Conservation (phyloP, 805 yeast genomes). For the Candida patagonica region DNA sequence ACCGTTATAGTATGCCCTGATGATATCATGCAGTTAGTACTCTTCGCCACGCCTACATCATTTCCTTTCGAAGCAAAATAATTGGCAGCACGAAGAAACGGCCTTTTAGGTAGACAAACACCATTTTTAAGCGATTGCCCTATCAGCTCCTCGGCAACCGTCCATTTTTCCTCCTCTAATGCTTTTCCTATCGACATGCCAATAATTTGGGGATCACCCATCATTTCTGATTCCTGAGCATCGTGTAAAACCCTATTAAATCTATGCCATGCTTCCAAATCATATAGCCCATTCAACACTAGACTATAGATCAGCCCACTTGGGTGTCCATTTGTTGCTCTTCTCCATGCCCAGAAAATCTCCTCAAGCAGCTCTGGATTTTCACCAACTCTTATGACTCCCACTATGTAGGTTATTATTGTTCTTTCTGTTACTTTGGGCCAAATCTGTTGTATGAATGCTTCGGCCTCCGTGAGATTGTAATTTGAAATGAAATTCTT, state of each 20-base stretch:
- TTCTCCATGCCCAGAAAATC: slow-evolving; percentile 11
- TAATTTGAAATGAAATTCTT: slow-evolving; percentile 11
- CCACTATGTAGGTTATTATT: slow-evolving; percentile 9
- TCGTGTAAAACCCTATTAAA: slow-evolving; percentile 3
- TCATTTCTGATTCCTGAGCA: slow-evolving; percentile 7
- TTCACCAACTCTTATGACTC: slow-evolving; percentile 8
- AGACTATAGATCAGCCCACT: slow-evolving; percentile 5
- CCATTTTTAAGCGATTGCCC: background rate
- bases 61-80: background rate
- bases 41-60: background rate
- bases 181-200: slow-evolving; percentile 9
- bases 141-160: background rate
- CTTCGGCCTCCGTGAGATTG: slow-evolving; percentile 14
- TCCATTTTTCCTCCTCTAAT: slow-evolving; percentile 3
- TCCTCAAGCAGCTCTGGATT: slow-evolving; percentile 10
- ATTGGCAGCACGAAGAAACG: background rate
- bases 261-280: slow-evolving; percentile 1
- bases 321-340: background rate
- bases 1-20: slow-evolving; percentile 1
- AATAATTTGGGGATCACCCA: slow-evolving; percentile 3
- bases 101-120: background rate
- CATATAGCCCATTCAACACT: slow-evolving; percentile 7
- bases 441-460: slow-evolving; percentile 13
- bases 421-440: slow-evolving; percentile 5
- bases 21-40: background rate